phyloP scores from a whole-genome alignment of 139 green algal species.

The Klebsormidium nitens region DNA sequence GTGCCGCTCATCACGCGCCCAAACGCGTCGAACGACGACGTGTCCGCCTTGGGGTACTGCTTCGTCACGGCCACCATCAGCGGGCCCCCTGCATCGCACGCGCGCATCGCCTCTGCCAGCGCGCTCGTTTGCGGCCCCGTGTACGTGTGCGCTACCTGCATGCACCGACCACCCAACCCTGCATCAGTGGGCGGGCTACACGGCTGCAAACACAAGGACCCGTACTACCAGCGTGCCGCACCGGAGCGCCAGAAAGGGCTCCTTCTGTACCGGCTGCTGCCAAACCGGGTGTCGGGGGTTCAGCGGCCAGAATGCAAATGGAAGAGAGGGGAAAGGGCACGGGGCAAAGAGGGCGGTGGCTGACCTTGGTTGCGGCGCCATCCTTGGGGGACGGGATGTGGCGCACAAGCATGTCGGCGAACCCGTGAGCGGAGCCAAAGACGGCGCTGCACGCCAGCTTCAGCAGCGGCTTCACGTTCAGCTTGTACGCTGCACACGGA shows the following conservation, averaged over 20 bases:
- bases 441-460: conserved; percentile 46
- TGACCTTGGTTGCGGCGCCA: conserved; percentile 61
- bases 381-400: conserved; percentile 70
- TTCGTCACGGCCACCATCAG: conserved; percentile 88
- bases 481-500: conserved; percentile 52
- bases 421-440: conserved; percentile 67
- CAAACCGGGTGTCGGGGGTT: too few relatives aligned
- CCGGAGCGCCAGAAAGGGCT: too few relatives aligned
- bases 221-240: too few relatives aligned
- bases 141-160: conserved; percentile 59
- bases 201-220: too few relatives aligned
- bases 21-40: conserved; percentile 82
- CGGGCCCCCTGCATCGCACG: conserved; percentile 75
- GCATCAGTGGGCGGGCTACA: too few relatives aligned
- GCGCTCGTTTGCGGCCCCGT: conserved; percentile 64
- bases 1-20: conserved; percentile 86
- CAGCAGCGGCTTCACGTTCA: conserved; percentile 77
- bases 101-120: conserved; percentile 60
- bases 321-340: too few relatives aligned
- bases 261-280: too few relatives aligned
- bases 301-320: too few relatives aligned
- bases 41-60: conserved; percentile 83
- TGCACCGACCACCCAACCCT: too few relatives aligned
- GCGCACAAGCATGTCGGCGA: conserved; percentile 88
- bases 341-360: too few relatives aligned